Percentiles rank a stretch among this genome's conserved stretches.
Evolutionary conservation across 2,329 filamentous ascomycete genomes (phyloP).

Genomic region (Pseudogymnoascus sp.): DNA sequence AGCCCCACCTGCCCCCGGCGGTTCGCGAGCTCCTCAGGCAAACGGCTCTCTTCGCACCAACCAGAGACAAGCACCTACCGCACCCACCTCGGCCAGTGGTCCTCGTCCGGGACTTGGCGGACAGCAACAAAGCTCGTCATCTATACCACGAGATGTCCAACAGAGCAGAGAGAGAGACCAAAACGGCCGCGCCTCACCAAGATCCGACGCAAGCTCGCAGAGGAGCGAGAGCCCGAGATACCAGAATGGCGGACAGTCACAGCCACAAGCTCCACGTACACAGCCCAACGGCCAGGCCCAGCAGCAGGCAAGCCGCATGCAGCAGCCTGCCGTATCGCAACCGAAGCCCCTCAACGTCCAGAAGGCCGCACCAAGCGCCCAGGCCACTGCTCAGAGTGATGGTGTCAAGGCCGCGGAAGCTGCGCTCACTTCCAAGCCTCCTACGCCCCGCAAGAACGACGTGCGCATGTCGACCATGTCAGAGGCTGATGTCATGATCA

Average conservation of each 20-base stretch:
- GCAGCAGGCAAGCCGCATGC: constrained; percentile 41
- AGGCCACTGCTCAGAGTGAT: constrained; percentile 42
- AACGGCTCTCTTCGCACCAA: constrained; percentile 46
- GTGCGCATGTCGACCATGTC: constrained; percentile 98
- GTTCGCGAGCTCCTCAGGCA: constrained; percentile 45
- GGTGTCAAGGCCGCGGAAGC: constrained; percentile 83
- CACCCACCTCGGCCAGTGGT: constrained; percentile 42
- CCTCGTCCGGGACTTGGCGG: constrained; percentile 39
- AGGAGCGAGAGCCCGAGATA: constrained; percentile 28
- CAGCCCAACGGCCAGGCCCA: constrained; percentile 40
- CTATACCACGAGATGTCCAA: constrained; percentile 29
- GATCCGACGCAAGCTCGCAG: constrained; percentile 32
- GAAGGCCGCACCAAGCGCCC: constrained; percentile 32
- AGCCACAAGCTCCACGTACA: constrained; percentile 31
- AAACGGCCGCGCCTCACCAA: constrained; percentile 29
- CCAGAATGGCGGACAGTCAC: constrained; percentile 31
- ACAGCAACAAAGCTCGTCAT: constrained; percentile 41
- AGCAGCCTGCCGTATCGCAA: constrained; percentile 38
- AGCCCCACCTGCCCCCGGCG: constrained; percentile 66
- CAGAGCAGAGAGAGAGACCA: constrained; percentile 13
- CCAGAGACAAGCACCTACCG: constrained; percentile 74
- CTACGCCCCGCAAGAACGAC: constrained; percentile 69
- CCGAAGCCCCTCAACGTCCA: constrained; percentile 75
- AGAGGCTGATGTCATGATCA: constrained; percentile 94
- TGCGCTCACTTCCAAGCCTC: constrained; percentile 75